Conservation (phyloP, 495 filamentous ascomycete genomes). For the Talaromyces adpressus region DNA sequence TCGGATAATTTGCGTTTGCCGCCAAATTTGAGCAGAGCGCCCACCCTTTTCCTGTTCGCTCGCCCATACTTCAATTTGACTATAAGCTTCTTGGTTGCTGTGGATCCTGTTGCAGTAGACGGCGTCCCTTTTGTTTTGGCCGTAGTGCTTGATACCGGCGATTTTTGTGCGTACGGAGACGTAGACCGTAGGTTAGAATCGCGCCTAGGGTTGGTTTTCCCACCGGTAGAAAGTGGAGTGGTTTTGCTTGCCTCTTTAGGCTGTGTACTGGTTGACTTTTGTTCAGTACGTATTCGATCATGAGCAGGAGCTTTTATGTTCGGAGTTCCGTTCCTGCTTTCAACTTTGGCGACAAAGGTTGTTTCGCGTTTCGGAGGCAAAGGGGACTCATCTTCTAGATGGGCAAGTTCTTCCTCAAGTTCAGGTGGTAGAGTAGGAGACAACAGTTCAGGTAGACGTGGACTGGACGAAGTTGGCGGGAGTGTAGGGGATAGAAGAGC, state of each 20-base stretch:
- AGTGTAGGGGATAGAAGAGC: constrained; percentile 37
- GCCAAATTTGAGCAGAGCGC: constrained; percentile 36
- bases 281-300: constrained; percentile 8
- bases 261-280: not conserved
- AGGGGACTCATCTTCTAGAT: constrained; percentile 18
- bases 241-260: not conserved
- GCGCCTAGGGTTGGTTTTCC: not conserved
- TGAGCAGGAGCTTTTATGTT: constrained; percentile 12
- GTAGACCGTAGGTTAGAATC: not conserved
- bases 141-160: not conserved
- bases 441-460: constrained; percentile 30
- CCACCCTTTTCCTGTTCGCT: constrained; percentile 34
- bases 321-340: constrained; percentile 8
- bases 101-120: not conserved
- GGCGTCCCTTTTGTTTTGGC: not conserved
- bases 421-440: constrained; percentile 43
- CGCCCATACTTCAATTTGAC: constrained; percentile 36
- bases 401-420: constrained; percentile 41
- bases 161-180: constrained; percentile 1
- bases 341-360: constrained; percentile 11
- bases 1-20: constrained; percentile 30
- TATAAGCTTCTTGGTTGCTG: constrained; percentile 13
- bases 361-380: constrained; percentile 12
- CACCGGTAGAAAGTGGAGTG: not conserved
- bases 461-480: constrained; percentile 26